phyloP scores from a whole-genome alignment of 768 basidiomycete species.

The Amanita subjunquillea region DNA sequence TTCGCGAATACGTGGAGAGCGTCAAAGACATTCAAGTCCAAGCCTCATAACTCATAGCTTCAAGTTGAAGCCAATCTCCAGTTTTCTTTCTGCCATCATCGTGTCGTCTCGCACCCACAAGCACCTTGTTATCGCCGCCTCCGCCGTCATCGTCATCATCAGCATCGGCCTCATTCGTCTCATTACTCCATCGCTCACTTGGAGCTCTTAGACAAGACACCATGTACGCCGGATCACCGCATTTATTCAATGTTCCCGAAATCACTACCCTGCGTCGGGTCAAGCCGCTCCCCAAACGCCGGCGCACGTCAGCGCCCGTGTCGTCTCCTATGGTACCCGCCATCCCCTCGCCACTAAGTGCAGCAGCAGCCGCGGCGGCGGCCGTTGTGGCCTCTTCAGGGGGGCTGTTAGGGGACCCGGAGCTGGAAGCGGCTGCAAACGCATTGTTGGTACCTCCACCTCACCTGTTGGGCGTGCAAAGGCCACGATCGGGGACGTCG shows the following conservation, averaged over 20 bases:
- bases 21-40: too few relatives aligned
- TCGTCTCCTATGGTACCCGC: not conserved
- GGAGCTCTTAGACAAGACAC: not conserved
- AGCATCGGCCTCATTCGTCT: not conserved
- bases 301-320: slow-evolving; percentile 29
- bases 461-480: not conserved
- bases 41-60: too few relatives aligned
- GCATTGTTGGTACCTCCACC: not conserved
- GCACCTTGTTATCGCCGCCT: too few relatives aligned
- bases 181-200: not conserved
- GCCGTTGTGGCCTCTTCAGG: slow-evolving; percentile 4
- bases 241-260: slow-evolving; percentile 57
- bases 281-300: slow-evolving; percentile 73
- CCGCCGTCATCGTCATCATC: not conserved
- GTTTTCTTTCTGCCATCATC: too few relatives aligned
- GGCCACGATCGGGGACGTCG: not conserved
- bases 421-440: slow-evolving; percentile 4
- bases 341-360: slow-evolving; percentile 5
- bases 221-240: slow-evolving; percentile 49
- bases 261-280: slow-evolving; percentile 53
- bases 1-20: too few relatives aligned
- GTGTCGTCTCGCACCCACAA: not conserved
- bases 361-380: slow-evolving; percentile 1
- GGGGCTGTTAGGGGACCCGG: slow-evolving; percentile 1
- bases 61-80: too few relatives aligned